Conservation (phyloP, 768 basidiomycete genomes). For the Macrolepiota albuminosa region DNA sequence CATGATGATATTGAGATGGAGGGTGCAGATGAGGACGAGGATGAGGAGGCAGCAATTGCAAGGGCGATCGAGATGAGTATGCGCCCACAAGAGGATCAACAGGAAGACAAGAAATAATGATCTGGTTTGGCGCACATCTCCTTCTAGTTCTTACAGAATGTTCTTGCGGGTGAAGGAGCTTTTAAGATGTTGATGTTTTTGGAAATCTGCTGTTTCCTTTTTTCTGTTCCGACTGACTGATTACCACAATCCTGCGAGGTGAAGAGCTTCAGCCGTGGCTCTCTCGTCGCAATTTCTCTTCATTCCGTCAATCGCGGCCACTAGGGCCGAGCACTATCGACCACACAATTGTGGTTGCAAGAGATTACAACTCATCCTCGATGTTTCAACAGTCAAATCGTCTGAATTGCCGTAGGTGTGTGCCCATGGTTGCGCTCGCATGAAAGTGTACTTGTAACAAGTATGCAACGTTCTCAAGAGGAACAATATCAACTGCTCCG, state of each 20-base stretch:
- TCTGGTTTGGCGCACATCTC: conserved; percentile 5
- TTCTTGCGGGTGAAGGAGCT: conserved; percentile 2
- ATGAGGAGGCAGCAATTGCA: conserved; percentile 87
- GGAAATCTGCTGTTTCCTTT: not conserved
- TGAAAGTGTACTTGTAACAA: no score
- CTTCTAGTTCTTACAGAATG: no score
- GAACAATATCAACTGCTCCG: no score
- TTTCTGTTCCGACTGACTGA: not conserved
- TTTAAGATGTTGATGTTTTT: conserved; percentile 7
- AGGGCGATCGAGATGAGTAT: conserved; percentile 94
- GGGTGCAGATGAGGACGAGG: conserved; percentile 48
- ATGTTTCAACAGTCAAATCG: no score
- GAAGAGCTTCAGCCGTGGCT: conserved; percentile 3
- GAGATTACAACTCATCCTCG: no score
- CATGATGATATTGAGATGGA: conserved; percentile 44
- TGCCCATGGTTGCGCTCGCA: no score
- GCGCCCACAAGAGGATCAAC: conserved; percentile 43
- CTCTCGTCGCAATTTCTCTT: not conserved
- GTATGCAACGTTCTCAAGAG: no score
- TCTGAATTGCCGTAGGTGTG: no score
- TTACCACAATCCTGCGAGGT: not conserved
- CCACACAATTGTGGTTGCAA: no score
- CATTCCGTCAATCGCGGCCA: no score
- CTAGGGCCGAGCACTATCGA: no score
- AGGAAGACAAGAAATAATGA: conserved; percentile 30